phyloP scores from a whole-genome alignment of 2,329 filamentous ascomycete genomes.

The Trichoderma arundinaceum region DNA sequence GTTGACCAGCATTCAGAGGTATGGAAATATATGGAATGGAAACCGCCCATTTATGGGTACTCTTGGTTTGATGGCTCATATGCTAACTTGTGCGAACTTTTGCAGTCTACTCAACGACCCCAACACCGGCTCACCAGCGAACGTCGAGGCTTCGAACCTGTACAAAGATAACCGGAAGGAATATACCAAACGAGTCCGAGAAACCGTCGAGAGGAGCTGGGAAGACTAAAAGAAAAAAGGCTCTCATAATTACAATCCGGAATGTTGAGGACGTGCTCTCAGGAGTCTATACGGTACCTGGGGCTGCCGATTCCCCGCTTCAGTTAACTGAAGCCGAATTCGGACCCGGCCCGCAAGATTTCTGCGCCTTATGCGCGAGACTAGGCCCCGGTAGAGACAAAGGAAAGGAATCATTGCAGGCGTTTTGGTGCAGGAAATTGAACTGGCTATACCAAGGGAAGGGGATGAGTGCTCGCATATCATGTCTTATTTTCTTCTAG shows the following conservation, averaged over 20 bases:
- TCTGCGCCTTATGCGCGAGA: not conserved
- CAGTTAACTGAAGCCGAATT: not conserved
- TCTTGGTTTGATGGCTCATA: not conserved
- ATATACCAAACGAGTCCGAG: constrained; percentile 91
- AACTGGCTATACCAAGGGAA: constrained; percentile 43
- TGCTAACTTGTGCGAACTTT: not conserved
- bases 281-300: not conserved
- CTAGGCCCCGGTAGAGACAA: not conserved
- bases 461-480: constrained; percentile 22
- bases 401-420: constrained; percentile 35
- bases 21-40: constrained; percentile 25
- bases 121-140: constrained; percentile 97
- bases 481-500: constrained; percentile 33
- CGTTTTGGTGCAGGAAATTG: constrained; percentile 44
- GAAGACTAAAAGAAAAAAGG: constrained; percentile 68
- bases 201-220: constrained; percentile 99
- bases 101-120: constrained; percentile 91
- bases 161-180: constrained; percentile 99
- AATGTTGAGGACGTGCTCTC: not conserved
- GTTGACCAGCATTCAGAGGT: constrained; percentile 97
- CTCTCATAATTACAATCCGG: not conserved
- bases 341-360: not conserved
- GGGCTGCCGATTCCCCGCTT: not conserved
- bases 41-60: too few relatives aligned
- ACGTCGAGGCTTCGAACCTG: constrained; percentile 95